Percentiles rank a stretch among this genome's conserved stretches.
Conservation (phyloP, 169 alveolate species). For the Pseudocohnilembus persalinus region DNA sequence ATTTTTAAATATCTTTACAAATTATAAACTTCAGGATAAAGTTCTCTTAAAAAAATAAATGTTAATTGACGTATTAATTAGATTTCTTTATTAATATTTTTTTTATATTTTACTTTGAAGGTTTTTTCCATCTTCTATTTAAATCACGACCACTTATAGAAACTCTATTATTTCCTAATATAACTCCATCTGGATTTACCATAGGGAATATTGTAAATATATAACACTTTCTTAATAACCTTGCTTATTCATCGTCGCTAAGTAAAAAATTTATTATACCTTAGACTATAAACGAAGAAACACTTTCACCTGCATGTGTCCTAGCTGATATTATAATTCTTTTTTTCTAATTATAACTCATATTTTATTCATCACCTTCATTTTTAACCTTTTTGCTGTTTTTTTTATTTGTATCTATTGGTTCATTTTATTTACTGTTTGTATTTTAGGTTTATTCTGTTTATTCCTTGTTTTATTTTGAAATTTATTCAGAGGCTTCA, state of each 20-base stretch:
- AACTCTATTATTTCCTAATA: slow-evolving; percentile 83
- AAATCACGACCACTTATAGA: slow-evolving; percentile 81
- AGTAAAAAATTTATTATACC: slow-evolving; percentile 80
- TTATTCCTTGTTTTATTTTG: too few species aligned
- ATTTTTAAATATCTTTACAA: slow-evolving; percentile 60
- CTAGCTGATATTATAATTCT: slow-evolving; percentile 84
- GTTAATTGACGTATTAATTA: too few species aligned
- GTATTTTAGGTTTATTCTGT: too few species aligned
- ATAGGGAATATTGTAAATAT: slow-evolving; percentile 84
- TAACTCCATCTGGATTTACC: slow-evolving; percentile 88
- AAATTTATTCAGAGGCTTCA: too few species aligned
- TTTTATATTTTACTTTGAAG: too few species aligned
- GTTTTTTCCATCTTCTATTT: slow-evolving; percentile 81
- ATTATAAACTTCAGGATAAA: slow-evolving; percentile 78
- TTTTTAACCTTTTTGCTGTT: too few species aligned
- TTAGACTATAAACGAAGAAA: slow-evolving; percentile 79
- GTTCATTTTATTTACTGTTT: too few species aligned
- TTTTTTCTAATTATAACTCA: slow-evolving; percentile 77
- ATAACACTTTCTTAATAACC: slow-evolving; percentile 66
- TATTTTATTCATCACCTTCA: slow-evolving; percentile 80
- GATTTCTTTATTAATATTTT: too few species aligned
- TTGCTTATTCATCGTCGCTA: slow-evolving; percentile 56
- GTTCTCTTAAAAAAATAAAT: too few species aligned
- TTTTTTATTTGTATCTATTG: too few species aligned
- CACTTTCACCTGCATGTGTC: slow-evolving; percentile 91